A percentile compares a stretch with the other conserved stretches of the same genome.
phyloP scores from a whole-genome alignment of 805 yeast species.

The Zygosaccharomyces lentus region DNA sequence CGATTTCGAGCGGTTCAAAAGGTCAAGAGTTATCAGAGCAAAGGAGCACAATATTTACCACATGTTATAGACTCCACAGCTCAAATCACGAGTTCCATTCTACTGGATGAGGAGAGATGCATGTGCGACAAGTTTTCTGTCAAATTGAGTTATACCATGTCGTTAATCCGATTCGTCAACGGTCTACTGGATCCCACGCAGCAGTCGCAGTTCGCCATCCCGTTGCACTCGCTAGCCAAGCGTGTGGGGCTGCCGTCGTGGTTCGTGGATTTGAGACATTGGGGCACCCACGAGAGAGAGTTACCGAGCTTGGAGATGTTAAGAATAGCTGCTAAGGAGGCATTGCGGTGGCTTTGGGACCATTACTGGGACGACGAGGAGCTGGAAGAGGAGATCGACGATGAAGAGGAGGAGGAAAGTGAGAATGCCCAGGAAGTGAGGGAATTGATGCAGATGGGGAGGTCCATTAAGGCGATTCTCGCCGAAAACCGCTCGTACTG shows the following conservation, averaged over 20 bases:
- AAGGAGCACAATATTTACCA: slow-evolving; percentile 56
- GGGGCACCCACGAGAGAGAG: slow-evolving; percentile 78
- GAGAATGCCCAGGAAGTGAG: slow-evolving; percentile 10
- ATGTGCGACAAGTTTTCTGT: slow-evolving; percentile 28
- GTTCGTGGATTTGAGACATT: slow-evolving; percentile 87
- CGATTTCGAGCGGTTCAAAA: slow-evolving; percentile 46
- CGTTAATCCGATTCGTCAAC: slow-evolving; percentile 80
- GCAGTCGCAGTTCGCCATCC: slow-evolving; percentile 70
- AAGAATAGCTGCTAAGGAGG: slow-evolving; percentile 54
- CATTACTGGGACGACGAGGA: slow-evolving; percentile 61
- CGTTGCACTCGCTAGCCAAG: slow-evolving; percentile 70
- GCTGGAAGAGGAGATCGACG: slow-evolving; percentile 21
- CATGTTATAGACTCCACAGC: slow-evolving; percentile 70
- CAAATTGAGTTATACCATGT: slow-evolving; percentile 62
- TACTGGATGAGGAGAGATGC: slow-evolving; percentile 39
- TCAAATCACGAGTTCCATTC: slow-evolving; percentile 46
- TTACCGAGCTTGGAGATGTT: slow-evolving; percentile 69
- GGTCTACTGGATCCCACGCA: slow-evolving; percentile 87
- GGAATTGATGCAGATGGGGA: slow-evolving; percentile 6
- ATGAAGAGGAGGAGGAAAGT: slow-evolving; percentile 19
- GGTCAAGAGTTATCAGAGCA: slow-evolving; percentile 50
- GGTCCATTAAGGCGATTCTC: slow-evolving; percentile 6
- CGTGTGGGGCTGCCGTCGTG: slow-evolving; percentile 64
- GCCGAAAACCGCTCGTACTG: slow-evolving; percentile 19
- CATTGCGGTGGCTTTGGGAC: slow-evolving; percentile 68